A percentile compares a stretch with the other conserved stretches of the same genome.
Conservation (phyloP, 768 basidiomycete genomes). For the Gautieria morchelliformis region DNA sequence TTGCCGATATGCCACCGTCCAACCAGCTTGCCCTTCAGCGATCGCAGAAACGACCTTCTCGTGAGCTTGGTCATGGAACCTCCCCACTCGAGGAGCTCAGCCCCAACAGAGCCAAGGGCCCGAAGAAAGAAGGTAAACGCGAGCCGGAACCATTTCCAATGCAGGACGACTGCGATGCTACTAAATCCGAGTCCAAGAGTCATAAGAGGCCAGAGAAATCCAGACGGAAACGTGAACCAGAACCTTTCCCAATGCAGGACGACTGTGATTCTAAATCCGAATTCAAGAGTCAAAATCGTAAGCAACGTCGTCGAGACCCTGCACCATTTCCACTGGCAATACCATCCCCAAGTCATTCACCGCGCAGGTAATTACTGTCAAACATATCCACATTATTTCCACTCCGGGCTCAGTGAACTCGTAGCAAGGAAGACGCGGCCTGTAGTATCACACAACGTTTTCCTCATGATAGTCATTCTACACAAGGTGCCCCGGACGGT, state of each 20-base stretch:
- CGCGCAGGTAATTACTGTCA: neutral
- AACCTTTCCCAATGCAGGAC: neutral
- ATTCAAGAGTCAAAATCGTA: no score
- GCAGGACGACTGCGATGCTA: neutral
- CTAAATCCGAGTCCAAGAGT: neutral
- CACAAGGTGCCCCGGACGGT: neutral
- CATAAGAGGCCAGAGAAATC: neutral
- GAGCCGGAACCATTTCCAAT: constrained; percentile 2
- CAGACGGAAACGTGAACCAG: neutral
- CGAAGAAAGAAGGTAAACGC: neutral
- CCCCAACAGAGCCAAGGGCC: neutral
- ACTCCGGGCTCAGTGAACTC: neutral
- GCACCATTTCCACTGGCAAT: neutral
- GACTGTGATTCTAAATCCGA: no score
- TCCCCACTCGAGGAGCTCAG: constrained; percentile 7
- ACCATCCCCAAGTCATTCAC: neutral
- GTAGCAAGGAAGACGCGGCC: neutral
- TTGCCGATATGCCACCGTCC: neutral
- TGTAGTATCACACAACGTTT: neutral
- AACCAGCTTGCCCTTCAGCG: neutral
- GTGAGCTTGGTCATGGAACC: neutral
- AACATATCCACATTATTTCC: neutral
- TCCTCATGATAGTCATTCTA: neutral
- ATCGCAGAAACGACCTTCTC: neutral
- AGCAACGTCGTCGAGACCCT: neutral